Conservation (phyloP, 495 filamentous ascomycete species). For the Neurospora hispaniola region DNA sequence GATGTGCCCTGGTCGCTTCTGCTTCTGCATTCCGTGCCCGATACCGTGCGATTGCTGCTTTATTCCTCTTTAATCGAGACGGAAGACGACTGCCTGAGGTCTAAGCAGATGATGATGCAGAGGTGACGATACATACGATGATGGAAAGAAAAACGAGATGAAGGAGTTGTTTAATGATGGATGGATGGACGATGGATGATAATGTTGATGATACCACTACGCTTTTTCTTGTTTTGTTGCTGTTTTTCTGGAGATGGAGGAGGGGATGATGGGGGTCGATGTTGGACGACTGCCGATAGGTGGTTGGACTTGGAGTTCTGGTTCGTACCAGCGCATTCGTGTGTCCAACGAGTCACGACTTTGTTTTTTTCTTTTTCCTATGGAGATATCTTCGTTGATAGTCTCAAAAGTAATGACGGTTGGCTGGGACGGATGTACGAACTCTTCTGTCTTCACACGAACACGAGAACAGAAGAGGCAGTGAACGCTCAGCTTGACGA, state of each 20-base stretch:
- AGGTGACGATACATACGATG: background rate
- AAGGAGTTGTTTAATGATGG: background rate
- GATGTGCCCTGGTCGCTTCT: slow-evolving; percentile 32
- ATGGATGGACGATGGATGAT: background rate
- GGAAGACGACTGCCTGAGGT: background rate
- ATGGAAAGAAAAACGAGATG: background rate
- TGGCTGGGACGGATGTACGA: too few species aligned
- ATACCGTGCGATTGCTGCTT: slow-evolving; percentile 34
- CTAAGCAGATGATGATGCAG: background rate
- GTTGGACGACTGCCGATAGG: background rate
- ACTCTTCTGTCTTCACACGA: too few species aligned
- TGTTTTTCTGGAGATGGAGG: background rate
- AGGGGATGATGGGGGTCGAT: background rate
- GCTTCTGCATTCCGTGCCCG: slow-evolving; percentile 36
- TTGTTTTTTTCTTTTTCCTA: too few species aligned
- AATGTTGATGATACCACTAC: background rate
- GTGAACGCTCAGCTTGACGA: too few species aligned
- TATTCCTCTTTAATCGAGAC: slow-evolving; percentile 9
- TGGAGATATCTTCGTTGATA: too few species aligned
- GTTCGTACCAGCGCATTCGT: too few species aligned
- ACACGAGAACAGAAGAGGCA: too few species aligned
- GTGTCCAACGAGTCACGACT: too few species aligned
- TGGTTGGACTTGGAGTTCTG: too few species aligned
- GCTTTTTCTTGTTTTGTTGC: background rate
- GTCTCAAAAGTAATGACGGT: too few species aligned